Conservation (phyloP, 139 green algal species). For the Astrephomene gubernaculifera region DNA sequence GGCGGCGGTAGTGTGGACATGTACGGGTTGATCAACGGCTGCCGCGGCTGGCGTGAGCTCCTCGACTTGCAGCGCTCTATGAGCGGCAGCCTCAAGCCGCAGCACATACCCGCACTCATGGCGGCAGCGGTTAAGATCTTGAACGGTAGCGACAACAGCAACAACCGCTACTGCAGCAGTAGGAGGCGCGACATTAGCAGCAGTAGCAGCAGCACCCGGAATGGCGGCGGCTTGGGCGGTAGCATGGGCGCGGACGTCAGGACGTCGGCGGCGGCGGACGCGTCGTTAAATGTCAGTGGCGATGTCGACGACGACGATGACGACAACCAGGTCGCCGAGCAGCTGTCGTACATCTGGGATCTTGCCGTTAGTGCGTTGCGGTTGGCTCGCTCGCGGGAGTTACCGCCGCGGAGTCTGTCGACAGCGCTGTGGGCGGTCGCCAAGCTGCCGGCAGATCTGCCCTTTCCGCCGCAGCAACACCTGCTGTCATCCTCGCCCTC, state of each 20-base stretch:
- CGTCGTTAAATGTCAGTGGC: no score
- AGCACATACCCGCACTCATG: slow-evolving; percentile 36
- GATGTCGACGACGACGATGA: no score
- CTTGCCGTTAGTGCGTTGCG: slow-evolving; percentile 18
- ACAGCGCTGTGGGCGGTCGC: slow-evolving; percentile 38
- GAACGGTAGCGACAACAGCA: neutral
- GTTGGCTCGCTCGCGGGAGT: slow-evolving; percentile 21
- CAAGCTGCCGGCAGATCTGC: slow-evolving; percentile 2
- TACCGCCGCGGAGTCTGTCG: slow-evolving; percentile 10
- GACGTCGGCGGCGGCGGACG: no score
- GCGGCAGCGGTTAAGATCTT: slow-evolving; percentile 9
- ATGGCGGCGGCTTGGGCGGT: neutral
- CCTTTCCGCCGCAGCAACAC: no score
- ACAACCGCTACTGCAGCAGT: neutral
- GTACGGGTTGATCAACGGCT: slow-evolving; percentile 8
- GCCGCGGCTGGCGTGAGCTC: slow-evolving; percentile 7
- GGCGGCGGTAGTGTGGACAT: neutral
- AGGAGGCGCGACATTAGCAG: neutral
- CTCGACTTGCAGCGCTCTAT: neutral
- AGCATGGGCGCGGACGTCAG: no score
- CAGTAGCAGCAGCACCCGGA: neutral
- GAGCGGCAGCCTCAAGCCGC: neutral
- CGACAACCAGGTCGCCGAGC: no score
- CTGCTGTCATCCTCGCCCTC: no score
- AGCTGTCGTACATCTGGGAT: slow-evolving; percentile 8